These are phyloP conservation scores for Penicillium sp. DNA, from an alignment of 2,329 filamentous ascomycete species.

Conservation along the genomic window DNA sequence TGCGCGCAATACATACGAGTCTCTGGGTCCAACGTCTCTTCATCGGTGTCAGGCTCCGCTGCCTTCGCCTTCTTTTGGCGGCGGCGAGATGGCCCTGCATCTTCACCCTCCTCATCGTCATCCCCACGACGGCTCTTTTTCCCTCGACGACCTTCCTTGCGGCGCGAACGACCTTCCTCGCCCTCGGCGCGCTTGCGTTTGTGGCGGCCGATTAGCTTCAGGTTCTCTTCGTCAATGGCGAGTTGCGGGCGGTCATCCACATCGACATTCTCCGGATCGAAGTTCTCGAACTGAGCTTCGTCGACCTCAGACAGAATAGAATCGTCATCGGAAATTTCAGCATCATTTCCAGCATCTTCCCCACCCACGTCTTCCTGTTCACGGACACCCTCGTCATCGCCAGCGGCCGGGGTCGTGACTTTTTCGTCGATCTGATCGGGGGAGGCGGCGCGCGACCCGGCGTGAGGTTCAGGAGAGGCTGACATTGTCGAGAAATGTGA, in stretches of 20 bases:
- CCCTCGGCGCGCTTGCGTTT: conserved; percentile 60
- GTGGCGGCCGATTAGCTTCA: conserved; percentile 56
- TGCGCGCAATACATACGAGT: conserved; percentile 55
- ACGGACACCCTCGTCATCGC: conserved; percentile 14
- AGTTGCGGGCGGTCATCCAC: conserved; percentile 56
- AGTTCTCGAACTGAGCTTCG: conserved; percentile 60
- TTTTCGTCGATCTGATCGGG: conserved; percentile 24
- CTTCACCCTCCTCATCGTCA: conserved; percentile 58
- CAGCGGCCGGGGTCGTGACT: conserved; percentile 25
- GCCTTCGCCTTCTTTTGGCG: conserved; percentile 47
- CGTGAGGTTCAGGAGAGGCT: conserved; percentile 33
- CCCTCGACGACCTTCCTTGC: conserved; percentile 53
- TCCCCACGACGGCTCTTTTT: conserved; percentile 60
- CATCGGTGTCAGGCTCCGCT: conserved; percentile 52
- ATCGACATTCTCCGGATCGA: conserved; percentile 56
- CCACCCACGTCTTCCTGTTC: conserved; percentile 13
- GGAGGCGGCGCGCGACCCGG: conserved; percentile 19
- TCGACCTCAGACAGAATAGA: conserved; percentile 60
- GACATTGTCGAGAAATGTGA: conserved; percentile 28
- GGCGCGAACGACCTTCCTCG: conserved; percentile 63
- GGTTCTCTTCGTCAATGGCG: conserved; percentile 56
- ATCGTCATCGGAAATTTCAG: conserved; percentile 51
- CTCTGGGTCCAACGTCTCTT: conserved; percentile 74
- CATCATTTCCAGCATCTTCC: conserved; percentile 8
- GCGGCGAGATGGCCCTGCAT: conserved; percentile 46